These are phyloP conservation scores for Prunus kanzakura DNA, from an alignment of 306 rosid species.

Conservation along the genomic window DNA sequence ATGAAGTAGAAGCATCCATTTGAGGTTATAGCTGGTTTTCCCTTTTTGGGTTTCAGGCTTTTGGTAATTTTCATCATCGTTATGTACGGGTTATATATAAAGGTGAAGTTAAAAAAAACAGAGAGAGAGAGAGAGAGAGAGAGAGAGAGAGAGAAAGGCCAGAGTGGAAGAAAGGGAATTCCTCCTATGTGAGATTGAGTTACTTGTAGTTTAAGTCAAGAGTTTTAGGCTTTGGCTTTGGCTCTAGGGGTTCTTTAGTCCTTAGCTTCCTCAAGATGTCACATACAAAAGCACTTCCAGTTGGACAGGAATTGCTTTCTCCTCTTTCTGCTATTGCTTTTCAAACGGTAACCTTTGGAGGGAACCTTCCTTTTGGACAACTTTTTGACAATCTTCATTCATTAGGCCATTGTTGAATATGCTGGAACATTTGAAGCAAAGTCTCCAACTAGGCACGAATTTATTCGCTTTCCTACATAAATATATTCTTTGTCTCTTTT, in stretches of 20 bases:
- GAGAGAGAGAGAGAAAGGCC: conserved; percentile 17
- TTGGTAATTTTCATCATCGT: background rate
- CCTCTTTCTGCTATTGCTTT: conserved; percentile 22
- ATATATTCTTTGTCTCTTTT: background rate
- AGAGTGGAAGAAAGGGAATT: conserved; percentile 33
- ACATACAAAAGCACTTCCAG: conserved; percentile 27
- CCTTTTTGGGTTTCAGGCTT: conserved; percentile 5
- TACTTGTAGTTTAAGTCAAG: conserved; percentile 62
- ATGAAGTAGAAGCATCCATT: conserved; percentile 41
- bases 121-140: background rate
- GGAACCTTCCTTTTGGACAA: conserved; percentile 26
- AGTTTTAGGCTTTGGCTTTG: conserved; percentile 35
- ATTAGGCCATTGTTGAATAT: conserved; percentile 23
- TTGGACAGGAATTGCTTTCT: conserved; percentile 28
- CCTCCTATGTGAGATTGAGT: conserved; percentile 50
- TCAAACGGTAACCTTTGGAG: conserved; percentile 36
- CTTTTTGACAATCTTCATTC: conserved; percentile 10
- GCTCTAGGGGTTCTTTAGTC: conserved; percentile 40
- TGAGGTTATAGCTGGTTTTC: background rate
- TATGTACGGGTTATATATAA: conserved; percentile 10
- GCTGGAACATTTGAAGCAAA: conserved; percentile 30
- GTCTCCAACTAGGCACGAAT: background rate
- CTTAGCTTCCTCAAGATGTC: conserved; percentile 56
- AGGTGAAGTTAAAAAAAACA: background rate
- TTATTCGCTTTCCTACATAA: background rate